These are phyloP conservation scores for Funneliformis geosporum DNA, from an alignment of 192 early-diverging fungal species.

Conservation along the genomic window DNA sequence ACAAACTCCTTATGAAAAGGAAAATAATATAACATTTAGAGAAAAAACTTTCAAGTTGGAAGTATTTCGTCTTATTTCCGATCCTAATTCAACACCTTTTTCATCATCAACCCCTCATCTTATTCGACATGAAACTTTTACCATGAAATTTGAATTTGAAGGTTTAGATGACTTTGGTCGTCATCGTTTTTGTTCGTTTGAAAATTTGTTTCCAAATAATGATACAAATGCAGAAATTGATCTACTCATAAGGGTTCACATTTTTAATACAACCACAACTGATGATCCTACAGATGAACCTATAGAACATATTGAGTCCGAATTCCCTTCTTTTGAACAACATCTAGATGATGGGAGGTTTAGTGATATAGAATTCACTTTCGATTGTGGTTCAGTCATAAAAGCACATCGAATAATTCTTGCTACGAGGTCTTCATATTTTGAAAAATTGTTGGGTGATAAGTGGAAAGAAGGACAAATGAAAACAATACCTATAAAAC, in stretches of 20 bases:
- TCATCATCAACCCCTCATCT: slow-evolving; percentile 12
- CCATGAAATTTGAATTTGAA: slow-evolving; percentile 35
- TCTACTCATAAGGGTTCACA: slow-evolving; percentile 22
- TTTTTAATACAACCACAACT: slow-evolving; percentile 13
- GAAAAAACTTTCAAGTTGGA: slow-evolving; percentile 26
- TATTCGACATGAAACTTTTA: slow-evolving; percentile 32
- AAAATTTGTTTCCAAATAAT: slow-evolving; percentile 28
- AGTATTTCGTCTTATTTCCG: slow-evolving; percentile 21
- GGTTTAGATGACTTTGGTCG: slow-evolving; percentile 34
- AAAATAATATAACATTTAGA: slow-evolving; percentile 18
- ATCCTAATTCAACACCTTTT: slow-evolving; percentile 15
- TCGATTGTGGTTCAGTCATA: slow-evolving; percentile 27
- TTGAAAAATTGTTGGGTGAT: slow-evolving; percentile 32
- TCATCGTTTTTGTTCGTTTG: slow-evolving; percentile 32
- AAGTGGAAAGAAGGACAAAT: slow-evolving; percentile 32
- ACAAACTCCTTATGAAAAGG: slow-evolving; percentile 31
- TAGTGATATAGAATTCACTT: slow-evolving; percentile 31
- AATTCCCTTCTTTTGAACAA: slow-evolving; percentile 26
- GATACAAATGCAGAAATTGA: slow-evolving; percentile 22
- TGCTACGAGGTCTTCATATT: slow-evolving; percentile 29
- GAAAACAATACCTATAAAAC: slow-evolving; percentile 30
- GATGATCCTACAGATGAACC: slow-evolving; percentile 5
- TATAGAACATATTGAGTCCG: slow-evolving; percentile 1
- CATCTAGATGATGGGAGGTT: slow-evolving; percentile 27
- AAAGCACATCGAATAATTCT: slow-evolving; percentile 35